Percentiles rank a stretch among this genome's conserved stretches.
Conservation (phyloP, 106 monocot species). For the Acorus calamus region DNA sequence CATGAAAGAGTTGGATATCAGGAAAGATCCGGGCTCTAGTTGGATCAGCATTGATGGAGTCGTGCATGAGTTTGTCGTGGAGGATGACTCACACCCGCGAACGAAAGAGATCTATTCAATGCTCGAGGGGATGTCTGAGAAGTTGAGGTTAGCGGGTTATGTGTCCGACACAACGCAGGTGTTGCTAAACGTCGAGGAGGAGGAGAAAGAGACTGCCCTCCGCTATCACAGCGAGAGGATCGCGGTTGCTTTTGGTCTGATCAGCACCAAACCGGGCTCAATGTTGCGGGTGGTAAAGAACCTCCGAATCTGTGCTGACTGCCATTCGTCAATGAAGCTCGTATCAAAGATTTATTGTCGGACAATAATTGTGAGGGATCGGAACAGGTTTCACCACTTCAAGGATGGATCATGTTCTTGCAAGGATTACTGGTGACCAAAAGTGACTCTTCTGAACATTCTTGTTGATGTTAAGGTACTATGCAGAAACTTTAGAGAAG, state of each 20-base stretch:
- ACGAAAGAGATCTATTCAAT: conserved; percentile 16
- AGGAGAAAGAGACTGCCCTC: conserved; percentile 19
- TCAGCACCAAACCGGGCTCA: conserved; percentile 15
- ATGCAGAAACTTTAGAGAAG: too few species aligned
- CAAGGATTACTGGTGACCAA: too few species aligned
- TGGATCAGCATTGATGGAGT: conserved; percentile 20
- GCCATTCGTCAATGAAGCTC: conserved; percentile 25
- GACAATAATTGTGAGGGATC: conserved; percentile 21
- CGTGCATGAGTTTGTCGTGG: conserved; percentile 21
- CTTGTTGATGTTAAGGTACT: too few species aligned
- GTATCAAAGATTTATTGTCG: conserved; percentile 19
- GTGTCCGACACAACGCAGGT: conserved; percentile 10
- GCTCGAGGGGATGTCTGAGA: conserved; percentile 12
- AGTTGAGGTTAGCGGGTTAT: conserved; percentile 16
- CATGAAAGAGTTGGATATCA: conserved; percentile 26
- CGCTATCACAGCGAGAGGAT: conserved; percentile 30
- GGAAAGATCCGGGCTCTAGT: conserved; percentile 24
- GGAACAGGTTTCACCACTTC: conserved; percentile 29
- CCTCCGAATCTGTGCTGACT: conserved; percentile 19
- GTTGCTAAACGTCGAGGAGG: conserved; percentile 18
- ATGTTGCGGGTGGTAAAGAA: conserved; percentile 16
- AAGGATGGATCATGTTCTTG: conserved; percentile 1
- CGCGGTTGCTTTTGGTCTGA: conserved; percentile 24
- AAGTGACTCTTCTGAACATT: too few species aligned
- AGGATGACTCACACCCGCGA: conserved; percentile 20